Conservation (phyloP, 768 basidiomycete species). For the Terana coerulea region DNA sequence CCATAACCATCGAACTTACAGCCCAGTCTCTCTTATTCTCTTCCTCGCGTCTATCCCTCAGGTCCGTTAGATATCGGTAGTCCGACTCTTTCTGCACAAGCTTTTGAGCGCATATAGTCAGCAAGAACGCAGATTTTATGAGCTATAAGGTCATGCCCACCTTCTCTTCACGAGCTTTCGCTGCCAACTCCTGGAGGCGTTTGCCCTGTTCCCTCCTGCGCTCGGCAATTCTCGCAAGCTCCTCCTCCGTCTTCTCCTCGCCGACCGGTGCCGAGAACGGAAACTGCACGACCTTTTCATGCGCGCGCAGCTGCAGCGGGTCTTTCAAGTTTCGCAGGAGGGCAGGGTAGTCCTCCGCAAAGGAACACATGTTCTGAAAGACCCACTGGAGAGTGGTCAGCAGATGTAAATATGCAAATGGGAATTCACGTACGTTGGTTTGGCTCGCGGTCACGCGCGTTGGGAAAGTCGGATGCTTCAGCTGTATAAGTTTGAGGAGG, state of each 20-base stretch:
- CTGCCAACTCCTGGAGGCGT: constrained; percentile 88
- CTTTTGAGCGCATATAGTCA: constrained; percentile 42
- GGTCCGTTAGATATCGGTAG: constrained; percentile 54
- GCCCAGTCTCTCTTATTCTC: constrained; percentile 75
- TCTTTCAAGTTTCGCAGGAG: constrained; percentile 66
- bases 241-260: constrained; percentile 91
- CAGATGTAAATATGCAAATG: background rate
- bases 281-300: constrained; percentile 81
- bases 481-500: constrained; percentile 86
- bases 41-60: constrained; percentile 59
- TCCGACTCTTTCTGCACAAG: constrained; percentile 75
- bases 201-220: constrained; percentile 82
- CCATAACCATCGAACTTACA: constrained; percentile 33
- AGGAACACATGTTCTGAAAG: constrained; percentile 81
- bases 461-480: constrained; percentile 94
- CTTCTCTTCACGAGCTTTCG: constrained; percentile 83
- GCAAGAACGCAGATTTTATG: too few relatives aligned
- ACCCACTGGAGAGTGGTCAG: constrained; percentile 65
- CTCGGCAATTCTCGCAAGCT: constrained; percentile 73
- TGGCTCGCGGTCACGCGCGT: constrained; percentile 76
- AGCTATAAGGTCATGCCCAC: too few relatives aligned
- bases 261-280: constrained; percentile 57
- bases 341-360: constrained; percentile 70
- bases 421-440: constrained; percentile 54
- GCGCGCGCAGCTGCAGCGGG: constrained; percentile 57